Evolutionary conservation across 768 basidiomycete species (phyloP), one percentile per base, ranked within the genome.

Genomic region (Podaxis mareebaensis): DNA sequence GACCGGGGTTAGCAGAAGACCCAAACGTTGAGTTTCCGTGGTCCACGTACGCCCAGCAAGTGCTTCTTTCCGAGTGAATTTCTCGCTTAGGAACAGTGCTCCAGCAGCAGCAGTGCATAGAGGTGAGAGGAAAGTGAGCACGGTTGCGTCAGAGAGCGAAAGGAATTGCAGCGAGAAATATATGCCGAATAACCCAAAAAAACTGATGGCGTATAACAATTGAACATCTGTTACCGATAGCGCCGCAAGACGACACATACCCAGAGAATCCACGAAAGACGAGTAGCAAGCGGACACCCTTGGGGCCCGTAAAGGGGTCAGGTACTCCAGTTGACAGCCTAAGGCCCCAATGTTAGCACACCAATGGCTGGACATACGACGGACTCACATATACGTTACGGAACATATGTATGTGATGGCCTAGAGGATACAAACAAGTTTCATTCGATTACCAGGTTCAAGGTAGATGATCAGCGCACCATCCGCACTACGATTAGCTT

Each of bases 91-190:
- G 17, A 91, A 78, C 1, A 90, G 66, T 13, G 83, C 83, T 3
- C 86, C 92, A 5, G 85, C 76, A 7, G 91, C 70, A 0, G 85
- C 86, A 0, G 87, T 89, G 44, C 79, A 79, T 58, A 88, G 81
- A 0, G 94, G 94, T 0, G 82, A 72, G 3, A 95, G 77, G 76
- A 94, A 95, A 0, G 87, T 86, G 53, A 96, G 76, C 4, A 91
- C 89, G 0, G 86, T 88, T 0, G 91, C 85, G 71, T 95, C 93
- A 1, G 90, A 89, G 0, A 95, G 78, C 0, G 90, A 89, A 3
- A 95, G 81, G 72, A 89, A 91, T 72, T 86, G 81, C 11, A 93
- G 75, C 0, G 90, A 85, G 68, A 85, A 89, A 71, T 90, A 91
- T n/a, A 84, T 76, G 15, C 87, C 85, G 61, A 85, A 85, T 5